phyloP scores from a whole-genome alignment of 169 alveolate species.

The Eimeria falciformis region DNA sequence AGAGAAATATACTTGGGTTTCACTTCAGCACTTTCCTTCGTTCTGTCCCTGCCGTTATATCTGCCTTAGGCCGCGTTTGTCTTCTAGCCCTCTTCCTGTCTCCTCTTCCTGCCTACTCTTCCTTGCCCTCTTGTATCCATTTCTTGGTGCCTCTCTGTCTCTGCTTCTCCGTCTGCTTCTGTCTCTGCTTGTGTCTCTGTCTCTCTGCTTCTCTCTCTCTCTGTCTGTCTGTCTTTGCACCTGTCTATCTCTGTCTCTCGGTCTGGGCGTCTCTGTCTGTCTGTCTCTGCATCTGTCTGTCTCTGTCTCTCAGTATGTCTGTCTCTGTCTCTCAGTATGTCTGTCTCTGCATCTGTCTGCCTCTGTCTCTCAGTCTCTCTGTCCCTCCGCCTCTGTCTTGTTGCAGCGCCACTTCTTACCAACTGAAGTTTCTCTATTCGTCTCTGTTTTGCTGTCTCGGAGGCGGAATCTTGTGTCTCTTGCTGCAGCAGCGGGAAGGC shows the following conservation, averaged over 20 bases:
- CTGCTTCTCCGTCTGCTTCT: not conserved
- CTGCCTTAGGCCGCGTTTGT: not conserved
- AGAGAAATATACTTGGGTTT: not conserved
- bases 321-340: conserved; percentile 11
- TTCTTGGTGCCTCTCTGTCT: not conserved
- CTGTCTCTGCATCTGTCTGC: not conserved
- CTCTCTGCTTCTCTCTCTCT: not conserved
- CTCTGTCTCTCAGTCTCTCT: not conserved
- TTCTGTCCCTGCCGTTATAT: not conserved
- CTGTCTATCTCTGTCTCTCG: not conserved
- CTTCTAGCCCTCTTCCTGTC: not conserved
- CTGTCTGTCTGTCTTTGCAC: not conserved
- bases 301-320: not conserved
- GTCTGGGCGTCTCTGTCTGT: not conserved
- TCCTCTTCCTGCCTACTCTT: not conserved
- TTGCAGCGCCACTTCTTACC: not conserved
- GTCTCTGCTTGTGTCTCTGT: not conserved
- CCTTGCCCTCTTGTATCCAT: not conserved
- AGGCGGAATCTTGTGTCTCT: conserved; percentile 30
- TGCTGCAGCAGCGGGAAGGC: conserved; percentile 65
- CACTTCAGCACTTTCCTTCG: not conserved
- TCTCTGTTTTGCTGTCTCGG: not conserved
- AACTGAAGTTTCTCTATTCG: conserved; percentile 42
- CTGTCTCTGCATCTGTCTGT: conserved; percentile 2
- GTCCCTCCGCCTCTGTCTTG: not conserved